These are phyloP conservation scores for Sporothrix pallida DNA, from an alignment of 2,329 filamentous ascomycete genomes.

Conservation along the genomic window DNA sequence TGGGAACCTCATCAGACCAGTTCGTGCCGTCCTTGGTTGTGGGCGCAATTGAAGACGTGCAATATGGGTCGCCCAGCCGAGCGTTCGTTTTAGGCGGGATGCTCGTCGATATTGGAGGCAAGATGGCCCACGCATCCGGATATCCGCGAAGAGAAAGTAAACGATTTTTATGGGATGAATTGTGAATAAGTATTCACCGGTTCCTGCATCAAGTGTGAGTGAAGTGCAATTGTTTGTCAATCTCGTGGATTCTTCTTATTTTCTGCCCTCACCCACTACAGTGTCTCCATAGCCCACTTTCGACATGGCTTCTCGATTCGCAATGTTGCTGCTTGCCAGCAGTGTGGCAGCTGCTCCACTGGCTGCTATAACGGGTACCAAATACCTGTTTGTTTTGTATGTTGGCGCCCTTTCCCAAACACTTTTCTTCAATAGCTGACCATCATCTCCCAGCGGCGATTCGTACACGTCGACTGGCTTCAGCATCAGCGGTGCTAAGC, in stretches of 20 bases:
- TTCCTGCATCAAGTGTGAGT: background rate
- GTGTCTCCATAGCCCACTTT: background rate
- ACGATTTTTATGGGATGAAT: background rate
- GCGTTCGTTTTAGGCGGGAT: conserved; percentile 1
- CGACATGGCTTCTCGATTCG: background rate
- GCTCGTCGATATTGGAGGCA: background rate
- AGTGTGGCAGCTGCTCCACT: background rate
- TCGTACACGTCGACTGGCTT: background rate
- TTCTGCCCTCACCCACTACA: conserved; percentile 38
- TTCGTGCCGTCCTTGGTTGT: background rate
- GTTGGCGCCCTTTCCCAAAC: background rate
- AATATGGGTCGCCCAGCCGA: conserved; percentile 12
- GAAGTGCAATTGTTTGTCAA: background rate
- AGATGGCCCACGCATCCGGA: conserved; percentile 5
- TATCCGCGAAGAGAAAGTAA: background rate
- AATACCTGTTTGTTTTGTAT: conserved; percentile 7
- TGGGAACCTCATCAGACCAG: background rate
- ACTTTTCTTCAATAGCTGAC: background rate
- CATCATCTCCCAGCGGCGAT: background rate
- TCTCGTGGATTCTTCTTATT: background rate
- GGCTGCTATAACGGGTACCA: background rate
- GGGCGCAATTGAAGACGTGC: background rate
- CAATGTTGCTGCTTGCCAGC: background rate
- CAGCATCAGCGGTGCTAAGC: background rate
- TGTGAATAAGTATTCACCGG: background rate